Evolutionary conservation across 805 yeast species (phyloP).

Genomic region (Metschnikowia rubicola): DNA sequence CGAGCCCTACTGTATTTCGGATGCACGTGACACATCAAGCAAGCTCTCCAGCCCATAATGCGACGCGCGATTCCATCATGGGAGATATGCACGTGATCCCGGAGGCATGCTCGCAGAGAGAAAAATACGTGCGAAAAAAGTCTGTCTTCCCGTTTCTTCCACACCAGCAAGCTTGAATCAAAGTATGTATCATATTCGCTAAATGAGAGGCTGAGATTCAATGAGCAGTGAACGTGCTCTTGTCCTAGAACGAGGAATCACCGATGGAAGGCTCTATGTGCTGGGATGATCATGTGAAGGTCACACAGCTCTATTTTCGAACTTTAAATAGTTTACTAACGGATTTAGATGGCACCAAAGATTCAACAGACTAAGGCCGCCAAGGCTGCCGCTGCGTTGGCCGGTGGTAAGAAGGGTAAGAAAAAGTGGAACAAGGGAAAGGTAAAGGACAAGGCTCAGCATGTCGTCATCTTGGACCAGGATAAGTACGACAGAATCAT

Average conservation of each 20-base stretch:
- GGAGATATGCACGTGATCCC: conserved; percentile 10
- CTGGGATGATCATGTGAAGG: too few species aligned
- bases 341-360: conserved; percentile 84
- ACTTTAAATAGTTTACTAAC: conserved; percentile 1
- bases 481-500: conserved; percentile 98
- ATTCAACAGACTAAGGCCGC: conserved; percentile 99
- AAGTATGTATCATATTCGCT: conserved; percentile 21
- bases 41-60: neutral
- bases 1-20: conserved; percentile 9
- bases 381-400: conserved; percentile 99
- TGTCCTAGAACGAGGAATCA: too few species aligned
- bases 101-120: conserved; percentile 8
- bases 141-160: conserved; percentile 14
- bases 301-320: too few species aligned
- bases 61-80: too few species aligned
- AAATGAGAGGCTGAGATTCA: neutral
- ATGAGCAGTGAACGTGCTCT: neutral
- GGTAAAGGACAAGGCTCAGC: conserved; percentile 99
- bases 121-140: conserved; percentile 13
- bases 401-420: conserved; percentile 99
- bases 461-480: conserved; percentile 95
- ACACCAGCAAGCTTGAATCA: conserved; percentile 27
- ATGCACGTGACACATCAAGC: neutral
- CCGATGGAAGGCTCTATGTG: too few species aligned
- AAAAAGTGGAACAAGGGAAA: conserved; percentile 99